Evolutionary conservation across 306 rosid genomes (phyloP).

Genomic region (Senna tora): DNA sequence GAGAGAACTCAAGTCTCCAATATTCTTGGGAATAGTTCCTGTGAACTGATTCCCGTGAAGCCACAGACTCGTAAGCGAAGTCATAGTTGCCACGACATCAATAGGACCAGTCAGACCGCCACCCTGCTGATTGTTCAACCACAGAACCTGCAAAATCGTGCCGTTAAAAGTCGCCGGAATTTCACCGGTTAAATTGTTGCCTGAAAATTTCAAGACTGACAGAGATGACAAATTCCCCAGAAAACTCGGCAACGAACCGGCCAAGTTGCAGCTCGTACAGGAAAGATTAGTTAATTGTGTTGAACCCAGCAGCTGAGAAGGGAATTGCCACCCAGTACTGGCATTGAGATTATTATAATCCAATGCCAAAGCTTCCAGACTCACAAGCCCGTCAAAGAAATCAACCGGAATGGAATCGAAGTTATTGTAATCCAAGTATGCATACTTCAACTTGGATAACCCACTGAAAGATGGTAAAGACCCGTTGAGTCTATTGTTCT

Average conservation of each 20-base stretch:
- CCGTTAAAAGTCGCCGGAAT: slow-evolving; percentile 53
- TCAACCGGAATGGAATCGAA: slow-evolving; percentile 77
- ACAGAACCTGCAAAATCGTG: slow-evolving; percentile 55
- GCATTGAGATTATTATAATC: slow-evolving; percentile 66
- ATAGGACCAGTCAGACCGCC: slow-evolving; percentile 64
- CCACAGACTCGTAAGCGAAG: slow-evolving; percentile 67
- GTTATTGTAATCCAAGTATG: slow-evolving; percentile 64
- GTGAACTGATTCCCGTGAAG: slow-evolving; percentile 88
- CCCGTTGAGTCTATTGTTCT: slow-evolving; percentile 66
- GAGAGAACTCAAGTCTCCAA: slow-evolving; percentile 65
- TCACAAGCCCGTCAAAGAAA: slow-evolving; percentile 64
- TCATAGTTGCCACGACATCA: slow-evolving; percentile 67
- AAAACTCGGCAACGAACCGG: slow-evolving; percentile 76
- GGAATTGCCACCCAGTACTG: slow-evolving; percentile 72
- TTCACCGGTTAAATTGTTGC: slow-evolving; percentile 57
- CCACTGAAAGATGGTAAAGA: slow-evolving; percentile 71
- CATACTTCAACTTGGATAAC: slow-evolving; percentile 50
- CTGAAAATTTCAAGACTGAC: slow-evolving; percentile 61
- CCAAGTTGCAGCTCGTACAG: slow-evolving; percentile 69
- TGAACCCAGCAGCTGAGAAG: slow-evolving; percentile 47
- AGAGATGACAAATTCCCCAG: slow-evolving; percentile 68
- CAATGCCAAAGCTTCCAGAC: slow-evolving; percentile 74
- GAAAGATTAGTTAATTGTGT: slow-evolving; percentile 66
- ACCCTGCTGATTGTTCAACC: slow-evolving; percentile 76
- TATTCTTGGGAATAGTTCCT: slow-evolving; percentile 69